Evolutionary conservation across 2,329 filamentous ascomycete genomes (phyloP), one percentile per base, ranked within the genome.

Genomic region (Pezicula carpinea): DNA sequence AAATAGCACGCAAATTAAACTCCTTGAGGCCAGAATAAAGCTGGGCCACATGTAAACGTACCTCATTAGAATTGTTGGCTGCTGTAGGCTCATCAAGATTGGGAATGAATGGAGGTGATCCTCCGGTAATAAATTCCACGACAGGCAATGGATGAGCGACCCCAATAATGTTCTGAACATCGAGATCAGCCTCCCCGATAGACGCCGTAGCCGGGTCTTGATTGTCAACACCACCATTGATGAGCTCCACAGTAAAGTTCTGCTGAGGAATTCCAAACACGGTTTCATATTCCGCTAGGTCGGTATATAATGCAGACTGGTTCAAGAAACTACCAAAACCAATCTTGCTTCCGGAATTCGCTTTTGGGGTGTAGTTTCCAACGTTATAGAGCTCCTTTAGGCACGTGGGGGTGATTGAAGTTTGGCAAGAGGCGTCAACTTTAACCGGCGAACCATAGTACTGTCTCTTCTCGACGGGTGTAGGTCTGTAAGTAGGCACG

Each of bases 101-200:
- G 0, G 77, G 70, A 21, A 69, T 62, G 59, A 76, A 79, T 1
- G 76, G 77, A 31, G 77, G 75, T 15, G 59, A 62, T 15, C 78
- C 79, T 33, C 75, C 78, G 8, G 77, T 82, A 3, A 74, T 75
- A 59, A 72, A 83, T 33, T 74, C 72, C 4, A 66, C 71, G 34
- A 82, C 69, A 7, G 73, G 73, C 2, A 73, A 75, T 4, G 77
- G 77, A 49, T 72, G 77, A 50, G 65, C 67, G 31, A 82, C 70
- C 26, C 72, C 74, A 18, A 77, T 58, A 14, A 80, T 75, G 15
- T 74, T 70, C 58, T 81, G 70, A 7, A 74, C 77, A 60, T 83
- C 80, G 7, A 59, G 38, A 44, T 59, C 36, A 10, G 55, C 55
- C n/a, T 59, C 57, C 6, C 43, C 51, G 33, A 17, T 5, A 13